A percentile compares a stretch with the other conserved stretches of the same genome.
phyloP scores from a whole-genome alignment of 805 yeast species.

The Lipomyces chichibuensis region DNA sequence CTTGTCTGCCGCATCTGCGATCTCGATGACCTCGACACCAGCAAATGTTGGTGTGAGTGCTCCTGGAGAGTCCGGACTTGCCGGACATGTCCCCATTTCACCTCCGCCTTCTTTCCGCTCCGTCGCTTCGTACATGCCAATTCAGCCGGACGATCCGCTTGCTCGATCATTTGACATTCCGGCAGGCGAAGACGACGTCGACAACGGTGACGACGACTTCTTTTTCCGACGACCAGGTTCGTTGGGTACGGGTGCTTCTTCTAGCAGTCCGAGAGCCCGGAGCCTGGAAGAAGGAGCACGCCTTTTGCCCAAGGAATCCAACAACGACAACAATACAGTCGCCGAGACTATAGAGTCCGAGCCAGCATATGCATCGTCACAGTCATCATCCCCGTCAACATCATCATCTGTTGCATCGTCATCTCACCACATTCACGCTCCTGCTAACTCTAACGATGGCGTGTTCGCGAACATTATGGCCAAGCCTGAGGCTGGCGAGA shows the following conservation, averaged over 20 bases:
- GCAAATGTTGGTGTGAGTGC: constrained; percentile 2
- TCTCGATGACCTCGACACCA: constrained; percentile 7
- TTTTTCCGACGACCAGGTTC: constrained; percentile 9
- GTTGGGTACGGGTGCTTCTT: not conserved
- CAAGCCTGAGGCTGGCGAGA: constrained; percentile 64
- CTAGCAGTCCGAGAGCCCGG: not conserved
- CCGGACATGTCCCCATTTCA: constrained; percentile 27
- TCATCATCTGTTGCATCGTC: constrained; percentile 30
- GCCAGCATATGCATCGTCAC: constrained; percentile 8
- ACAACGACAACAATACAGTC: not conserved
- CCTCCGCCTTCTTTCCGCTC: constrained; percentile 37
- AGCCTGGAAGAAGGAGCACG: constrained; percentile 3
- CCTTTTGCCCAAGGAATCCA: not conserved
- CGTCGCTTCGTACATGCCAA: constrained; percentile 32
- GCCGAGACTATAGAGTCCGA: not conserved
- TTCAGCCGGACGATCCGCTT: constrained; percentile 36
- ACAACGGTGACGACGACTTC: constrained; percentile 25
- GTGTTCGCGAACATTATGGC: constrained; percentile 92
- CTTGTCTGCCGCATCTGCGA: constrained; percentile 11
- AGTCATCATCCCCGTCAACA: constrained; percentile 15
- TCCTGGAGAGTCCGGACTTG: constrained; percentile 1
- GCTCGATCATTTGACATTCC: constrained; percentile 34
- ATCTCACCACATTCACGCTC: not conserved
- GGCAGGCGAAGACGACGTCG: constrained; percentile 23
- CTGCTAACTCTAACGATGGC: constrained; percentile 61